Percentiles rank a stretch among this genome's conserved stretches.
phyloP scores from a whole-genome alignment of 805 yeast genomes.

The Torulaspora delbrueckii region DNA sequence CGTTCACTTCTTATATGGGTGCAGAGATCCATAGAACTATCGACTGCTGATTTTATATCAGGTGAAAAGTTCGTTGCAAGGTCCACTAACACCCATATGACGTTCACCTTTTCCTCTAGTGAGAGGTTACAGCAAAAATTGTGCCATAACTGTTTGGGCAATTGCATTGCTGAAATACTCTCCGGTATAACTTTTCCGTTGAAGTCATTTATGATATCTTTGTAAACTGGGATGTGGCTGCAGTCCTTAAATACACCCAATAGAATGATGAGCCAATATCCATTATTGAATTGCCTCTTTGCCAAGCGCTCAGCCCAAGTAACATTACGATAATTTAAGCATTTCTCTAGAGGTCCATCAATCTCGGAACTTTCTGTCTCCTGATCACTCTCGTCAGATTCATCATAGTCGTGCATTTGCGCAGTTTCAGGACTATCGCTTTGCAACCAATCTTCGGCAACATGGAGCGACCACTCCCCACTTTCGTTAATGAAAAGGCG shows the following conservation, averaged over 20 bases:
- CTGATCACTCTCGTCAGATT: conserved; percentile 21
- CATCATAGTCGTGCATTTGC: neutral
- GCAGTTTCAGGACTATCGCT: conserved; percentile 1
- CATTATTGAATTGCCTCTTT: conserved; percentile 71
- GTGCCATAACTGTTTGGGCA: conserved; percentile 38
- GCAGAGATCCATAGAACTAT: conserved; percentile 33
- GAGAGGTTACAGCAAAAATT: conserved; percentile 55
- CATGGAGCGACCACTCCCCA: conserved; percentile 33
- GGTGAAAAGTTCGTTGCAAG: conserved; percentile 40
- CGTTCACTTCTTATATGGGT: conserved; percentile 34
- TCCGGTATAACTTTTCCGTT: conserved; percentile 50
- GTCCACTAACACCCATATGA: conserved; percentile 59
- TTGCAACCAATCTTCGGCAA: conserved; percentile 32
- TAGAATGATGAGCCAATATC: conserved; percentile 77
- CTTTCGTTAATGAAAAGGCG: conserved; percentile 32
- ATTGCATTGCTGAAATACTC: conserved; percentile 25
- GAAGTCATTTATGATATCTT: conserved; percentile 42
- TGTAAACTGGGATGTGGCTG: conserved; percentile 27
- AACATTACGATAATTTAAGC: conserved; percentile 51
- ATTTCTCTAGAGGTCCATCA: conserved; percentile 32
- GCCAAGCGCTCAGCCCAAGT: conserved; percentile 77
- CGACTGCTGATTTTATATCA: conserved; percentile 31
- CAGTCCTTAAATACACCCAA: conserved; percentile 57
- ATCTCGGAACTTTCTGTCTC: conserved; percentile 17
- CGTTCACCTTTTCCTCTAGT: conserved; percentile 49